These are phyloP conservation scores for Colletotrichum magnum DNA, from an alignment of 2,329 filamentous ascomycete genomes.

Conservation along the genomic window DNA sequence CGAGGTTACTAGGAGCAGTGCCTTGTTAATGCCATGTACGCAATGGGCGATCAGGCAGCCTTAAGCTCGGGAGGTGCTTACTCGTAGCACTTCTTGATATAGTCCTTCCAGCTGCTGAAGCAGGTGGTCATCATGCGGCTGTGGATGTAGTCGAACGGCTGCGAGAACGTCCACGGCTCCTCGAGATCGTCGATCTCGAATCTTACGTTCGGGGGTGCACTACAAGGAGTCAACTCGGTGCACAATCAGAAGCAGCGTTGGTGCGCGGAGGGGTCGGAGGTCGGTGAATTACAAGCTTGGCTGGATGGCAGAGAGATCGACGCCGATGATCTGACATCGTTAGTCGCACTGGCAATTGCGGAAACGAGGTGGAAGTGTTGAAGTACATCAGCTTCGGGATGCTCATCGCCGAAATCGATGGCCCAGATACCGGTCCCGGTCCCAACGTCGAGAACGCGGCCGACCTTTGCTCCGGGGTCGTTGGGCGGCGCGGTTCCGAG, in stretches of 20 bases:
- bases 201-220: conserved; percentile 62
- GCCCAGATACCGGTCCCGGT: conserved; percentile 63
- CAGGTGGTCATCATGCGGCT: conserved; percentile 53
- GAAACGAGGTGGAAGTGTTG: no score
- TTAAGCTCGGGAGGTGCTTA: conserved; percentile 15
- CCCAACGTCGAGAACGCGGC: conserved; percentile 58
- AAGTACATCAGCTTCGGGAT: conserved; percentile 43
- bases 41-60: no score
- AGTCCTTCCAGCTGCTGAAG: conserved; percentile 51
- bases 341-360: no score
- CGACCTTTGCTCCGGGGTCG: conserved; percentile 15
- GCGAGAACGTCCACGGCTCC: conserved; percentile 54
- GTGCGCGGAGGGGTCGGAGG: no score
- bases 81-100: conserved; percentile 54
- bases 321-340: conserved; percentile 50
- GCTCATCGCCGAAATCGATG: conserved; percentile 57
- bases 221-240: conserved; percentile 38
- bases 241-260: no score
- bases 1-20: conserved; percentile 45
- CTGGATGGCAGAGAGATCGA: conserved; percentile 59
- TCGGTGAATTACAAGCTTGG: conserved; percentile 47
- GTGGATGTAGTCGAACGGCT: conserved; percentile 58
- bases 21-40: no score
- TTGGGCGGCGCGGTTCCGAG: conserved; percentile 43
- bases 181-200: conserved; percentile 62